Base-by-base conservation (phyloP, 352 stramenopile species). In the Pythium periplocum region DNA sequence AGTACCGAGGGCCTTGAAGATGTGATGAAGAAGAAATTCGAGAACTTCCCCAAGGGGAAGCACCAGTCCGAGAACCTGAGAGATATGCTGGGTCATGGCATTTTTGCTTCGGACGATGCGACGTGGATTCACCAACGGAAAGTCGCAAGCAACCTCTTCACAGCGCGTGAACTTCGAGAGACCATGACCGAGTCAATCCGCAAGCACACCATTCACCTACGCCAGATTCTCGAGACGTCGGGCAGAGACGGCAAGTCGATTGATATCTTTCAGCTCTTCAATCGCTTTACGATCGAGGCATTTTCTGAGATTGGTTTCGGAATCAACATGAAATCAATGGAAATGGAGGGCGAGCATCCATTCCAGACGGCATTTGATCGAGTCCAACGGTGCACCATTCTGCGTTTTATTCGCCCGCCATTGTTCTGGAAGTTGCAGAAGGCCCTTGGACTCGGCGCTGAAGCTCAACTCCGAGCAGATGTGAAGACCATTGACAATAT, bases 121-220 rank as follows among this genome's bases (percentile, higher is more conserved):
- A 62, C 50, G 33, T 93, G 85, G 83, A 50, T 49, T 4, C 52
- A 74, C 33, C 85, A 95, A 54, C 76, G 81, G 56, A 91, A 93
- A 61, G 83, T 61, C 1, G 86, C 83, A 57, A 93, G 82, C 50
- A 81, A 96, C 51, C 85, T 97, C 34, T 91, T 95, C 50, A 84
- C 75, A 17, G 70, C 69, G 8, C 64, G 66, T 26, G 78, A 73
- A 62, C 66, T 85, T 62, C 59, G 63, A n/a, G 67, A 78, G 6
- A 62, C 69, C 37, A 82, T 85, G 69, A 57, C 66, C 34, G 47
- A 62, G n/a, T 45, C 61, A 10, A 55, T 86, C 9, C 55, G 57
- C 6, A 49, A 60, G 17, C 65, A 77, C 43, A 54, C 50, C 32
- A 30, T 45, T 17, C 45, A 65, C 37, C 57, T 86, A 12, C 47